Percentiles rank a stretch among this genome's conserved stretches.
phyloP scores from a whole-genome alignment of 179 eudicot genomes.

The Patellifolia procumbens region DNA sequence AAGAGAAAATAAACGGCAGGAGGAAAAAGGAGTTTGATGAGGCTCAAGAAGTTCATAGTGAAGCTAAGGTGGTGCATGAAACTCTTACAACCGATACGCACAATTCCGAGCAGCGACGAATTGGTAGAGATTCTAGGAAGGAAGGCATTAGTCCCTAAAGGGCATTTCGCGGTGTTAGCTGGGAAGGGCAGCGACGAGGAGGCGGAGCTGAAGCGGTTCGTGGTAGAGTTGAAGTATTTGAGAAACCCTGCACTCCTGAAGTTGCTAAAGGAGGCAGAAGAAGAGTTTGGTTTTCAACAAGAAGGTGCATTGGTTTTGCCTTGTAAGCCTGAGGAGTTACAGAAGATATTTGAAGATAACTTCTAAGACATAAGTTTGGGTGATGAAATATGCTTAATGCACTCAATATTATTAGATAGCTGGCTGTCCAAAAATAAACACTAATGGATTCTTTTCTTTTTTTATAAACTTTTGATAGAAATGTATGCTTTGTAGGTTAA shows the following conservation, averaged over 20 bases:
- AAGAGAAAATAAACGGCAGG: slow-evolving; percentile 16
- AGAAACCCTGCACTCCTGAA: slow-evolving; percentile 45
- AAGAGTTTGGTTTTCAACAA: slow-evolving; percentile 53
- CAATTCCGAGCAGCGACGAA: slow-evolving; percentile 31
- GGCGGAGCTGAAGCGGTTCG: slow-evolving; percentile 41
- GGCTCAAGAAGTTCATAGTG: slow-evolving; percentile 27
- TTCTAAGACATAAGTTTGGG: background rate
- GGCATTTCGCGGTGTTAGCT: slow-evolving; percentile 57
- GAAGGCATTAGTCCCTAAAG: slow-evolving; percentile 38
- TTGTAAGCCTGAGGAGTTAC: slow-evolving; percentile 44
- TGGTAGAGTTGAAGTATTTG: slow-evolving; percentile 40
- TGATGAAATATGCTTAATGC: background rate
- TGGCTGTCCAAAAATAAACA: background rate
- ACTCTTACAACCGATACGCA: slow-evolving; percentile 17
- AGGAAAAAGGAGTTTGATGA: slow-evolving; percentile 26
- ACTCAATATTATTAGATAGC: background rate
- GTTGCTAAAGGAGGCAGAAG: slow-evolving; percentile 49
- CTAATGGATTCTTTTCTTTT: background rate
- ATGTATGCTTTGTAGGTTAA: slow-evolving; percentile 8
- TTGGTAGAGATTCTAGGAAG: background rate
- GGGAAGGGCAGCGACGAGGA: slow-evolving; percentile 31
- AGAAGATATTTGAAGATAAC: slow-evolving; percentile 36
- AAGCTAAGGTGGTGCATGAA: slow-evolving; percentile 28
- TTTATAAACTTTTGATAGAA: background rate
- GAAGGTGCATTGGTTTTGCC: slow-evolving; percentile 55